phyloP scores from a whole-genome alignment of 345 rosid genomes.

The Laguncularia racemosa region DNA sequence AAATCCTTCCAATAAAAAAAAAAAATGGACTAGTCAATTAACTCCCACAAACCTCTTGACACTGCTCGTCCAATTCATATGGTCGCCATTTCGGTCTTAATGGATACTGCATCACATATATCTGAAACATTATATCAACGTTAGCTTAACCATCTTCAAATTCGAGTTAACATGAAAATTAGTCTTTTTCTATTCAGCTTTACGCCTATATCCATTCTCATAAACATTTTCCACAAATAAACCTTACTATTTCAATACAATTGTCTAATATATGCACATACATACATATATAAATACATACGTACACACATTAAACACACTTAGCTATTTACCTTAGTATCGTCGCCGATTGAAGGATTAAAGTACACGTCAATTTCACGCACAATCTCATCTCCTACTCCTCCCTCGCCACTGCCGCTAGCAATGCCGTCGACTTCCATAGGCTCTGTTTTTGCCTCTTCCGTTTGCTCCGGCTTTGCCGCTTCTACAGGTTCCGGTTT shows the following conservation, averaged over 20 bases:
- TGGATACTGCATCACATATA: constrained; percentile 84
- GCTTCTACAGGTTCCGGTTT: constrained; percentile 9
- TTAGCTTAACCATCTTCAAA: too few species aligned
- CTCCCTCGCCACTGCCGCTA: constrained; percentile 23
- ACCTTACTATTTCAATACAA: background rate
- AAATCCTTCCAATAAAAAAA: background rate
- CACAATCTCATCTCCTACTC: constrained; percentile 44
- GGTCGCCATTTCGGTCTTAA: constrained; percentile 84
- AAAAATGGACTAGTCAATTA: background rate
- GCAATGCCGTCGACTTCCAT: constrained; percentile 16
- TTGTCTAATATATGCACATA: background rate
- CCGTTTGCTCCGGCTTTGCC: constrained; percentile 13
- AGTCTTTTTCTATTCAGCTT: too few species aligned
- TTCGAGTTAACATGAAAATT: too few species aligned
- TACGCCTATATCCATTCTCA: too few species aligned
- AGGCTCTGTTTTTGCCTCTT: constrained; percentile 5
- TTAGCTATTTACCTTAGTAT: constrained; percentile 33
- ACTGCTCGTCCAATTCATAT: constrained; percentile 74
- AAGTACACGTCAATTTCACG: constrained; percentile 81
- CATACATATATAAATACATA: background rate
- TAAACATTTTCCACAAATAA: background rate
- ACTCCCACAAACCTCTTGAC: constrained; percentile 47
- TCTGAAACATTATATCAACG: constrained; percentile 24
- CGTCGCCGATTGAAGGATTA: constrained; percentile 41
- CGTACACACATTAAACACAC: too few species aligned